phyloP scores from a whole-genome alignment of 2,329 filamentous ascomycete species.

The Bipolaris gigantea region DNA sequence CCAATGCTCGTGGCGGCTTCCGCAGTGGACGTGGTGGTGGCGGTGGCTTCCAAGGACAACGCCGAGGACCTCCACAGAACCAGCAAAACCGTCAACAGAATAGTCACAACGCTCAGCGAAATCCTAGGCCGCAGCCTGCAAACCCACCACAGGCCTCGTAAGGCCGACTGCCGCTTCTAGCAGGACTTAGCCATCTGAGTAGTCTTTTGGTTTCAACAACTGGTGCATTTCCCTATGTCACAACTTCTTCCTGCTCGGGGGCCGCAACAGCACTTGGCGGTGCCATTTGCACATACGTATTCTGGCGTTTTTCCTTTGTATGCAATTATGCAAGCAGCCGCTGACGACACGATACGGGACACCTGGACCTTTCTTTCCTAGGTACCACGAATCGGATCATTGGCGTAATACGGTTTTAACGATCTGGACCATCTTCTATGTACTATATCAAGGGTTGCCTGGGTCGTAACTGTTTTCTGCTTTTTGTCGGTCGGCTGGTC shows the following conservation, averaged over 20 bases:
- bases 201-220: constrained; percentile 31
- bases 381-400: constrained; percentile 39
- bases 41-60: constrained; percentile 38
- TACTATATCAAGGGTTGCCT: constrained; percentile 44
- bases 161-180: not conserved
- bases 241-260: constrained; percentile 37
- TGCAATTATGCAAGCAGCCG: constrained; percentile 35
- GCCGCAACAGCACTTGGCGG: constrained; percentile 27
- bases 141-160: constrained; percentile 35
- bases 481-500: constrained; percentile 33
- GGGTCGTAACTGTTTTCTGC: constrained; percentile 28
- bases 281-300: constrained; percentile 30
- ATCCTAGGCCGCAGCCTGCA: constrained; percentile 37
- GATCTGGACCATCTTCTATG: constrained; percentile 39
- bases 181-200: constrained; percentile 30
- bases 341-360: constrained; percentile 43
- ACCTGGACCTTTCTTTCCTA: constrained; percentile 34
- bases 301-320: constrained; percentile 33
- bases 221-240: constrained; percentile 27
- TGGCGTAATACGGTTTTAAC: constrained; percentile 40
- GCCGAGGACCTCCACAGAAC: constrained; percentile 29
- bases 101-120: constrained; percentile 41
- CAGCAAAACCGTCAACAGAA: constrained; percentile 42
- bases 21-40: constrained; percentile 43
- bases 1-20: constrained; percentile 33